These are phyloP conservation scores for Magnaporthales sp. DNA, from an alignment of 2,329 filamentous ascomycete species.

Conservation along the genomic window DNA sequence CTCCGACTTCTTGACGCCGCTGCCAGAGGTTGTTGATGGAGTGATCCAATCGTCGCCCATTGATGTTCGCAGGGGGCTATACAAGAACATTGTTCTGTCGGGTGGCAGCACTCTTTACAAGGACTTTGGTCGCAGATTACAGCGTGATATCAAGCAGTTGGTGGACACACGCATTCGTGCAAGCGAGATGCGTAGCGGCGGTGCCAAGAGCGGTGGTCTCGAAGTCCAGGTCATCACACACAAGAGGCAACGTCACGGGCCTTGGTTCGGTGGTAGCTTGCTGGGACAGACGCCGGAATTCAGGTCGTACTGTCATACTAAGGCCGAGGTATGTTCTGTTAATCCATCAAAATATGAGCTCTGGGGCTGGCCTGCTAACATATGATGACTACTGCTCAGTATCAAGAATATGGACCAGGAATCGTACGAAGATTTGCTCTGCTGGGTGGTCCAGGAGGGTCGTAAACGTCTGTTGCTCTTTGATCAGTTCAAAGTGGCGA, in stretches of 20 bases:
- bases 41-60: conserved; percentile 98
- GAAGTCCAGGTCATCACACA: conserved; percentile 97
- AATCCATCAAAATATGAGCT: neutral
- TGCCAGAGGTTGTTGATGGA: conserved; percentile 88
- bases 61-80: conserved; percentile 89
- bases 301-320: conserved; percentile 96
- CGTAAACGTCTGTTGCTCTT: conserved; percentile 30
- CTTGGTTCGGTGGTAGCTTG: conserved; percentile 96
- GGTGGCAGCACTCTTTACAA: conserved; percentile 97
- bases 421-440: conserved; percentile 93
- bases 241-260: conserved; percentile 93
- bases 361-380: neutral
- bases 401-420: conserved; percentile 91
- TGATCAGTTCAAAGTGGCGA: neutral
- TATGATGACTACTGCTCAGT: conserved; percentile 38
- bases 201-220: conserved; percentile 84
- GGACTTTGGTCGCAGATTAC: conserved; percentile 91
- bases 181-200: conserved; percentile 84
- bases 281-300: conserved; percentile 97
- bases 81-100: conserved; percentile 99
- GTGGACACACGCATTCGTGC: conserved; percentile 89
- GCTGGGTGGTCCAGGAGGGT: conserved; percentile 81
- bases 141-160: conserved; percentile 93
- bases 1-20: conserved; percentile 92
- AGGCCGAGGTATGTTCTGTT: conserved; percentile 52